phyloP scores from a whole-genome alignment of 176 grass and related monocot species.

The Pharus latifolius region DNA sequence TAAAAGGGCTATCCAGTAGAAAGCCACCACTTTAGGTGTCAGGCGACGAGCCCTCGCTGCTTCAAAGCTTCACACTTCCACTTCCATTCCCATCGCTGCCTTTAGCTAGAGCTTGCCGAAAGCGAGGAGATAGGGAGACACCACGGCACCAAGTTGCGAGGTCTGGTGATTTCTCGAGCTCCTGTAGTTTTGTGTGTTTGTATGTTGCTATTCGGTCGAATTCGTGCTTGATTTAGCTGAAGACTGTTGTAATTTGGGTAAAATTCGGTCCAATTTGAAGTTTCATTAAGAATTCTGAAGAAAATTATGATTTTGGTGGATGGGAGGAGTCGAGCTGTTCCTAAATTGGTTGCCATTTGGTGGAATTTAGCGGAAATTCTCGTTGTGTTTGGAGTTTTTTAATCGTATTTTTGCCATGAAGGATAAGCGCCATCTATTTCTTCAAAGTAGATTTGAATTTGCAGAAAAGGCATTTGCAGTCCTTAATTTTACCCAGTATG shows the following conservation, averaged over 20 bases:
- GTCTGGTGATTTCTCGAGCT: background rate
- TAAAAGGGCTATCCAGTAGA: slow-evolving; percentile 29
- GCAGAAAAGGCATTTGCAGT: background rate
- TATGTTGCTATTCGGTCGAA: background rate
- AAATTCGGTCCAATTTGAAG: too few relatives aligned
- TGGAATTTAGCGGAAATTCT: background rate
- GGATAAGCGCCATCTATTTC: background rate
- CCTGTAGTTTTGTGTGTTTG: background rate
- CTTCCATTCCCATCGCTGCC: background rate
- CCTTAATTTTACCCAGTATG: background rate
- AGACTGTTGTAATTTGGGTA: background rate
- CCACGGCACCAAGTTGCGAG: background rate
- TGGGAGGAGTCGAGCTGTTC: background rate
- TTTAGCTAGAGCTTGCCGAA: background rate
- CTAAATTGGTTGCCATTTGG: background rate
- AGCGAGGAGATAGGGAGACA: background rate
- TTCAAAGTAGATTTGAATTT: background rate
- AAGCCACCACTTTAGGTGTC: slow-evolving; percentile 1
- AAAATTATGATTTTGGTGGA: background rate
- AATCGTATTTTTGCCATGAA: background rate
- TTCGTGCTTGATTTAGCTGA: background rate
- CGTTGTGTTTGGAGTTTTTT: background rate
- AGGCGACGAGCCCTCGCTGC: background rate
- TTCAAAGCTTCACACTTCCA: background rate
- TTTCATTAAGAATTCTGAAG: too few relatives aligned